These are phyloP conservation scores for Penicillium riverlandense DNA, from an alignment of 495 filamentous ascomycete species.

Conservation along the genomic window DNA sequence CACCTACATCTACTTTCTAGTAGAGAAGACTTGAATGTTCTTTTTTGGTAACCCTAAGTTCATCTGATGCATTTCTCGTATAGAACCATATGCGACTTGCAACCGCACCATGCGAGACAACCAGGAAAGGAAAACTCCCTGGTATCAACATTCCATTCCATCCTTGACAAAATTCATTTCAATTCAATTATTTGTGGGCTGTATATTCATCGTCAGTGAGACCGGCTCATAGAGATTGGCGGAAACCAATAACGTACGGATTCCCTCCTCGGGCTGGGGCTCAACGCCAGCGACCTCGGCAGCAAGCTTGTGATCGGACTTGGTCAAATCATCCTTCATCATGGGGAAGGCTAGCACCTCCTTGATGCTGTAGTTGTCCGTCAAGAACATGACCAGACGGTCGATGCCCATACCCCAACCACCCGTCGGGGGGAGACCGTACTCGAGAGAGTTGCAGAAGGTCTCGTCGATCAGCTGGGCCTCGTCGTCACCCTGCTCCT, in stretches of 20 bases:
- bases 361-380: constrained; percentile 90
- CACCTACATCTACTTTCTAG: too few species aligned
- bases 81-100: neutral
- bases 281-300: constrained; percentile 60
- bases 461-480: constrained; percentile 93
- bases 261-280: constrained; percentile 60
- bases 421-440: constrained; percentile 85
- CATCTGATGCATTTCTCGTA: constrained; percentile 10
- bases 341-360: constrained; percentile 92
- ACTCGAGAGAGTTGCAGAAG: constrained; percentile 80
- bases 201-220: constrained; percentile 20
- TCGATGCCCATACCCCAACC: constrained; percentile 98
- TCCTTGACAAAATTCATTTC: neutral
- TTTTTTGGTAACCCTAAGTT: neutral
- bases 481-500: constrained; percentile 94
- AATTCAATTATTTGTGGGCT: constrained; percentile 35
- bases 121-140: too few species aligned
- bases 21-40: neutral
- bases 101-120: too few species aligned
- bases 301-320: constrained; percentile 44
- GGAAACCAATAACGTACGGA: constrained; percentile 47
- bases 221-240: constrained; percentile 21
- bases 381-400: constrained; percentile 94
- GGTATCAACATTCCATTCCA: neutral
- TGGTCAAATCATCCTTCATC: constrained; percentile 63